These are phyloP conservation scores for Capsicum chinense DNA, from an alignment of 257 asterid genomes.

Conservation along the genomic window DNA sequence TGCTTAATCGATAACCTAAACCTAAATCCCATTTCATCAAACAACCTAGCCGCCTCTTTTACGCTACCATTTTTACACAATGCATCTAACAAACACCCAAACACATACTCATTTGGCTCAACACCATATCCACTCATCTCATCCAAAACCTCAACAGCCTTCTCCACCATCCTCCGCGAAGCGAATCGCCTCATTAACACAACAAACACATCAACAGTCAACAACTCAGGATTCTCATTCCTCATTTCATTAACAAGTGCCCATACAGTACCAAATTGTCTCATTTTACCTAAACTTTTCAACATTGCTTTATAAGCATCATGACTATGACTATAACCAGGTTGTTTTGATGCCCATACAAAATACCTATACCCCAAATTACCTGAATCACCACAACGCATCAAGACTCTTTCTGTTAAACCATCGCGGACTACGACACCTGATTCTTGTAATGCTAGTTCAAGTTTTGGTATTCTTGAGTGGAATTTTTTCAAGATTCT, in stretches of 20 bases:
- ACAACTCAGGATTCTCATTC: conserved; percentile 71
- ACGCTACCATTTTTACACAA: conserved; percentile 88
- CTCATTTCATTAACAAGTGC: conserved; percentile 95
- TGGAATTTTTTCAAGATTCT: conserved; percentile 70
- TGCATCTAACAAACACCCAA: conserved; percentile 91
- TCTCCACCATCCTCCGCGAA: conserved; percentile 83
- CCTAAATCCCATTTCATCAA: conserved; percentile 74
- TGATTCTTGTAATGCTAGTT: conserved; percentile 82
- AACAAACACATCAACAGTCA: conserved; percentile 75
- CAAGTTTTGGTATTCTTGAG: conserved; percentile 80
- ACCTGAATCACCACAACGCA: conserved; percentile 95
- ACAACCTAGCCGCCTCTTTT: conserved; percentile 82
- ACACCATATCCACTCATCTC: conserved; percentile 94
- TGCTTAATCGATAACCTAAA: conserved; percentile 71
- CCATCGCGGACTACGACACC: conserved; percentile 72
- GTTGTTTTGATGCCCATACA: conserved; percentile 82
- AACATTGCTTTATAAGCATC: conserved; percentile 86
- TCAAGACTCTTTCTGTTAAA: conserved; percentile 81
- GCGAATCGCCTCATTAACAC: conserved; percentile 94
- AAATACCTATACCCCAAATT: conserved; percentile 86
- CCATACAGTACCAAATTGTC: conserved; percentile 96
- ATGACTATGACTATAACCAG: conserved; percentile 71
- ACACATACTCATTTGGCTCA: conserved; percentile 87
- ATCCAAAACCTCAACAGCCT: conserved; percentile 86
- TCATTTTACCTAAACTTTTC: conserved; percentile 80